phyloP scores from a whole-genome alignment of 495 filamentous ascomycete species.

The Hypoxylon intermedium region DNA sequence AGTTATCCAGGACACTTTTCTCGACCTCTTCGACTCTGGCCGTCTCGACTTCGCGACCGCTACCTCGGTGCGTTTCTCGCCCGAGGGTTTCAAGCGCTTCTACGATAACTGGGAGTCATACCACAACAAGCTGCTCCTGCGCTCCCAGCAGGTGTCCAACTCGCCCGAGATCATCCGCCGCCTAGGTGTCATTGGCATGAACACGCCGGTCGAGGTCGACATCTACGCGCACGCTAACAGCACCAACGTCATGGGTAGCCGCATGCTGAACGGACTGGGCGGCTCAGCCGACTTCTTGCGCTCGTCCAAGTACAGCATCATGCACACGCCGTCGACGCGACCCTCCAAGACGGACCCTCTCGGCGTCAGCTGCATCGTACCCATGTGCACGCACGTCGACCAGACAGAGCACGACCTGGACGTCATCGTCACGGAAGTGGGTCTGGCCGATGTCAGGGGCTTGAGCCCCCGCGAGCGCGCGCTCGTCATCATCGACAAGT shows the following conservation, averaged over 20 bases:
- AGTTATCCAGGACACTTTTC: conserved; percentile 91
- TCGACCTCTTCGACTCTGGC: conserved; percentile 91
- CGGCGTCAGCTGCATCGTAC: conserved; percentile 86
- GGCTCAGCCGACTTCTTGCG: conserved; percentile 90
- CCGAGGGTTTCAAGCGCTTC: conserved; percentile 90
- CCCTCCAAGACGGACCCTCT: conserved; percentile 83
- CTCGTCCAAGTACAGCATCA: conserved; percentile 84
- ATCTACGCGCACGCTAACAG: conserved; percentile 95
- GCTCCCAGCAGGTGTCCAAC: conserved; percentile 88
- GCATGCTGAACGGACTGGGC: conserved; percentile 92
- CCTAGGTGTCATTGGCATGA: conserved; percentile 91
- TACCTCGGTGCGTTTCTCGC: conserved; percentile 90
- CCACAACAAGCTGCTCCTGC: conserved; percentile 82
- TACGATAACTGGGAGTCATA: conserved; percentile 86
- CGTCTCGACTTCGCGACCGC: conserved; percentile 91
- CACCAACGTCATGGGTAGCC: conserved; percentile 87
- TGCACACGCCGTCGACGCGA: conserved; percentile 86
- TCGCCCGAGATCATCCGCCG: conserved; percentile 93
- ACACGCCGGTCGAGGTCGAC: conserved; percentile 92
- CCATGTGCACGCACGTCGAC: conserved; percentile 92
- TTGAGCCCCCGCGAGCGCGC: conserved; percentile 82
- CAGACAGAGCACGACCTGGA: conserved; percentile 93
- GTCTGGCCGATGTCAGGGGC: conserved; percentile 85
- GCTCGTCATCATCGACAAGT: conserved; percentile 85
- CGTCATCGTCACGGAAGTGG: conserved; percentile 85